phyloP scores from a whole-genome alignment of 1,139 yeast genomes.

The Suzukiozyma palmioleophila region DNA sequence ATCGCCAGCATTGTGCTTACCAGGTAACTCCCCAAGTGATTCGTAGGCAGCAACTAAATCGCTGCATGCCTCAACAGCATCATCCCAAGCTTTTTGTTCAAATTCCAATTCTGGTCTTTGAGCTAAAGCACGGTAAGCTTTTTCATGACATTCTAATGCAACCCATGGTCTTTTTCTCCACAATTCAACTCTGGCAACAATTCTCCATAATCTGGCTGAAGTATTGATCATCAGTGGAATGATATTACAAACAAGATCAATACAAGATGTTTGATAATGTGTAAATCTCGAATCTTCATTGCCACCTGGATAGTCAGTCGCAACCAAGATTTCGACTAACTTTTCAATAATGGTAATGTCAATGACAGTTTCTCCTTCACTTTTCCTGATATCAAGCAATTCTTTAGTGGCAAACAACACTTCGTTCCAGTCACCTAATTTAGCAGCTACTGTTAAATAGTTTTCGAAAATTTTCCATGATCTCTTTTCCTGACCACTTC shows the following conservation, averaged over 20 bases:
- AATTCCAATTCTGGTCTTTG: slow-evolving; percentile 63
- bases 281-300: slow-evolving; percentile 37
- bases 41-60: slow-evolving; percentile 87
- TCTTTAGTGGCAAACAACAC: slow-evolving; percentile 70
- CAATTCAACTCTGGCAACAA: slow-evolving; percentile 75
- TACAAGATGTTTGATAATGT: slow-evolving; percentile 62
- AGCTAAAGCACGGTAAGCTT: slow-evolving; percentile 72
- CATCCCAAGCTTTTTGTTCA: slow-evolving; percentile 65
- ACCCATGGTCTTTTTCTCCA: slow-evolving; percentile 91
- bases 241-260: slow-evolving; percentile 62
- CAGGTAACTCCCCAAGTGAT: slow-evolving; percentile 80
- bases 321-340: slow-evolving; percentile 60
- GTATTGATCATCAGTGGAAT: slow-evolving; percentile 68
- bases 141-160: slow-evolving; percentile 80
- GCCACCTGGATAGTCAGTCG: slow-evolving; percentile 44
- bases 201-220: slow-evolving; percentile 75
- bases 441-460: slow-evolving; percentile 75
- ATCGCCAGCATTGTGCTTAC: slow-evolving; percentile 79
- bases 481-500: slow-evolving; percentile 59
- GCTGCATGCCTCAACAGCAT: slow-evolving; percentile 72
- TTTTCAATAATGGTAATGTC: slow-evolving; percentile 77
- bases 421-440: slow-evolving; percentile 81
- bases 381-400: slow-evolving; percentile 47
- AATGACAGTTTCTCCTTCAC: slow-evolving; percentile 59
- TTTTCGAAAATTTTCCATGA: slow-evolving; percentile 95